A percentile compares a stretch with the other conserved stretches of the same genome.
Evolutionary conservation across 1,284 basidiomycete genomes (phyloP).

Genomic region (Flammula alnicola): DNA sequence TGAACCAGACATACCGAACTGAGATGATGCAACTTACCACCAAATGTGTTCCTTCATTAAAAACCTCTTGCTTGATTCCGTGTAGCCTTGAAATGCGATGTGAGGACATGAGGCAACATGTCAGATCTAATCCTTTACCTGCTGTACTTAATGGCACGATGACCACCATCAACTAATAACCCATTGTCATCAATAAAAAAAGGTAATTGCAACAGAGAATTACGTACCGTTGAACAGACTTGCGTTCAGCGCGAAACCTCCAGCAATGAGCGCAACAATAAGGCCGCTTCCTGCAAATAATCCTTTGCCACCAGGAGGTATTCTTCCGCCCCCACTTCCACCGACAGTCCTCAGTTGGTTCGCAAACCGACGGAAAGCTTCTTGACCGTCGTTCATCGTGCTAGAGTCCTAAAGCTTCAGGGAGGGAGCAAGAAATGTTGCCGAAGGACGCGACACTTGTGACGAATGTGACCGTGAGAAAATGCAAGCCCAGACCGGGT

Average conservation of each 20-base stretch:
- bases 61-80: slow-evolving; percentile 86
- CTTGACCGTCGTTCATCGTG: slow-evolving; percentile 54
- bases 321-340: slow-evolving; percentile 49
- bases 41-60: slow-evolving; percentile 95
- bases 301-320: slow-evolving; percentile 46
- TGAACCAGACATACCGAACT: not conserved
- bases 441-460: slow-evolving; percentile 14
- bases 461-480: too few species aligned
- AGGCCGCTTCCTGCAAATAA: slow-evolving; percentile 84
- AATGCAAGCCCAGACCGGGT: too few species aligned
- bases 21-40: slow-evolving; percentile 57
- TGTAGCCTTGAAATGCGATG: slow-evolving; percentile 57
- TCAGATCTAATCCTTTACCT: slow-evolving; percentile 52
- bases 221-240: slow-evolving; percentile 92
- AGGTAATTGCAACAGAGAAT: not conserved
- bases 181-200: not conserved
- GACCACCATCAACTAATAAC: slow-evolving; percentile 93
- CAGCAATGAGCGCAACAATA: slow-evolving; percentile 77
- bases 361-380: slow-evolving; percentile 70
- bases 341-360: slow-evolving; percentile 63
- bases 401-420: slow-evolving; percentile 13
- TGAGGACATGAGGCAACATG: not conserved
- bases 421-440: not conserved
- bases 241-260: slow-evolving; percentile 85
- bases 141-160: slow-evolving; percentile 98